Conservation (phyloP, 2,329 filamentous ascomycete species). For the Xylariaceae sp. region DNA sequence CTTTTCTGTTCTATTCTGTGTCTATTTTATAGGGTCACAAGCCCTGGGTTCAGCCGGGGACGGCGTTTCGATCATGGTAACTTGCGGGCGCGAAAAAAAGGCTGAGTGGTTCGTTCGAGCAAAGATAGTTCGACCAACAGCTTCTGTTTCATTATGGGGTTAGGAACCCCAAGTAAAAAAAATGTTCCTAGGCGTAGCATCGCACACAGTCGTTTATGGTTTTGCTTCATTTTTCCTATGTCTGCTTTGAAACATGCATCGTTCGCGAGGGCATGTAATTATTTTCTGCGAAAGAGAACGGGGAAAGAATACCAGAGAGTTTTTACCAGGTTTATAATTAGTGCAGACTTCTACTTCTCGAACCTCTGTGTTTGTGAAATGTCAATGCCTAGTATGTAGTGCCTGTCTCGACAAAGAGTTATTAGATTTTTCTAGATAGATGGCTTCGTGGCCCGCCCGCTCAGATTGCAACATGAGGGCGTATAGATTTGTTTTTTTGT, state of each 20-base stretch:
- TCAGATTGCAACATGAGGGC: not conserved
- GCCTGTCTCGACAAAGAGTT: not conserved
- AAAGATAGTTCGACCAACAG: not conserved
- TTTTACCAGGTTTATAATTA: slow-evolving; percentile 4
- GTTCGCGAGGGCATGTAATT: not conserved
- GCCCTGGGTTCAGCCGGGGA: not conserved
- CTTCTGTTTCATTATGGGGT: slow-evolving; percentile 15
- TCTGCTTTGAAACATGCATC: not conserved
- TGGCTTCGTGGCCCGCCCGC: not conserved
- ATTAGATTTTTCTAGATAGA: not conserved
- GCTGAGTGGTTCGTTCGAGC: slow-evolving; percentile 4
- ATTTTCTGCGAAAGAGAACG: slow-evolving; percentile 7
- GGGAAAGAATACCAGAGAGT: slow-evolving; percentile 11
- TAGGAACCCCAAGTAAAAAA: slow-evolving; percentile 4
- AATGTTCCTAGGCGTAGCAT: slow-evolving; percentile 13
- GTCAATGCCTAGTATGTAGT: not conserved
- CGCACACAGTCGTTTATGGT: slow-evolving; percentile 6
- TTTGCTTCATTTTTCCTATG: slow-evolving; percentile 1
- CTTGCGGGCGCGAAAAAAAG: slow-evolving; percentile 9
- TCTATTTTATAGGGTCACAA: slow-evolving; percentile 25
- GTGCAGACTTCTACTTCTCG: not conserved
- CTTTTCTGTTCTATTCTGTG: slow-evolving; percentile 27
- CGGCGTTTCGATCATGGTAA: slow-evolving; percentile 14
- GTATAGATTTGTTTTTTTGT: no score
- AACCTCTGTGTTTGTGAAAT: not conserved